These are phyloP conservation scores for Yamadazyma insecticola DNA, from an alignment of 805 yeast genomes.

Conservation along the genomic window DNA sequence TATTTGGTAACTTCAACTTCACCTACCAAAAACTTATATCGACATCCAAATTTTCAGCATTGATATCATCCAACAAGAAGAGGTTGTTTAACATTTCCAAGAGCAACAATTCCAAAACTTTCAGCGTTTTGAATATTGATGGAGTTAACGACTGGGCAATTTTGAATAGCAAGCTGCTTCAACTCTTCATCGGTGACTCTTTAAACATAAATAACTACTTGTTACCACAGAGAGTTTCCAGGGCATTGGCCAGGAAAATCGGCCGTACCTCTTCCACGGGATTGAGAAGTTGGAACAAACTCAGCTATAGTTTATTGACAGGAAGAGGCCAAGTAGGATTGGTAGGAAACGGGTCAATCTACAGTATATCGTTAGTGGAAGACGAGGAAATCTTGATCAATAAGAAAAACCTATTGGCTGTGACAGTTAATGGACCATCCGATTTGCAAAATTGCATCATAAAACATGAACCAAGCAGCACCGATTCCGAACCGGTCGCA, in stretches of 20 bases:
- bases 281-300: constrained; percentile 24
- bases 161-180: constrained; percentile 43
- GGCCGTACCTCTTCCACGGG: constrained; percentile 20
- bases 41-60: constrained; percentile 41
- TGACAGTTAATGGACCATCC: constrained; percentile 44
- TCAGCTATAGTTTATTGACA: constrained; percentile 45
- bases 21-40: constrained; percentile 46
- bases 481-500: constrained; percentile 2
- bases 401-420: constrained; percentile 43
- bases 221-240: constrained; percentile 37
- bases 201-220: constrained; percentile 33
- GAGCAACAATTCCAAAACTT: constrained; percentile 28
- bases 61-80: constrained; percentile 36
- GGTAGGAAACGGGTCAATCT: constrained; percentile 52
- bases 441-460: constrained; percentile 41
- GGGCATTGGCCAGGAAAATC: constrained; percentile 28
- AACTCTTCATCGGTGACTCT: constrained; percentile 52
- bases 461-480: constrained; percentile 21
- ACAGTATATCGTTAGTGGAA: constrained; percentile 39
- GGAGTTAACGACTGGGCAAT: constrained; percentile 64
- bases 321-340: constrained; percentile 58
- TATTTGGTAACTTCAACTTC: constrained; percentile 42
- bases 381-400: constrained; percentile 48
- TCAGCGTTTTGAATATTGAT: constrained; percentile 45
- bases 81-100: constrained; percentile 9